phyloP scores from a whole-genome alignment of 73 alveolate genomes.

The Durusdinium trenchii region DNA sequence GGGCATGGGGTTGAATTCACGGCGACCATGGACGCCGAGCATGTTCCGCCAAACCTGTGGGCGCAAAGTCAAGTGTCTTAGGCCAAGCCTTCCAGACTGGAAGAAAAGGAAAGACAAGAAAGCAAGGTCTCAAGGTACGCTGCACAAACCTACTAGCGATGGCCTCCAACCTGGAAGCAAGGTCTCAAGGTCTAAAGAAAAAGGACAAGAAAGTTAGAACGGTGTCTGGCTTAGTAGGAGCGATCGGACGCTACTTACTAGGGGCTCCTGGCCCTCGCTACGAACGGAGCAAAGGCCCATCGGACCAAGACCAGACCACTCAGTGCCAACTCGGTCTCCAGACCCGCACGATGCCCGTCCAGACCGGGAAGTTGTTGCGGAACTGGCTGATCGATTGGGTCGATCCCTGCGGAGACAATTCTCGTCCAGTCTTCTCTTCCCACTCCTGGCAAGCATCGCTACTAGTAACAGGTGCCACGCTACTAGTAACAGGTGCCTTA shows the following conservation, averaged over 20 bases:
- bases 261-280: neutral
- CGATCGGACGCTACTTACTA: too few relatives aligned
- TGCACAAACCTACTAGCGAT: too few relatives aligned
- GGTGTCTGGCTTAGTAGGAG: too few relatives aligned
- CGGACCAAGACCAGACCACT: neutral
- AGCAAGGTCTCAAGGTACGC: too few relatives aligned
- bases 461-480: too few relatives aligned
- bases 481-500: too few relatives aligned
- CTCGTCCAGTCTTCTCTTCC: slow-evolving; percentile 79
- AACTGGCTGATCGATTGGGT: slow-evolving; percentile 75
- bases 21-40: slow-evolving; percentile 85
- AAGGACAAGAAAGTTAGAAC: too few relatives aligned
- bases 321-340: neutral
- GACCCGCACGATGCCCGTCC: slow-evolving; percentile 85
- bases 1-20: slow-evolving; percentile 63
- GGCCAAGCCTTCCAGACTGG: too few relatives aligned
- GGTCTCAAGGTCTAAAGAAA: too few relatives aligned
- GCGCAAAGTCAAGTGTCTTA: neutral
- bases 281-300: neutral
- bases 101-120: too few relatives aligned
- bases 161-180: too few relatives aligned
- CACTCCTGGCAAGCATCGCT: slow-evolving; percentile 35
- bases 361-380: slow-evolving; percentile 81
- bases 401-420: slow-evolving; percentile 64
- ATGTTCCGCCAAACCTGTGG: slow-evolving; percentile 76